Base-by-base conservation (phyloP, 805 yeast genomes). In the Saccharomyces mikatae region DNA sequence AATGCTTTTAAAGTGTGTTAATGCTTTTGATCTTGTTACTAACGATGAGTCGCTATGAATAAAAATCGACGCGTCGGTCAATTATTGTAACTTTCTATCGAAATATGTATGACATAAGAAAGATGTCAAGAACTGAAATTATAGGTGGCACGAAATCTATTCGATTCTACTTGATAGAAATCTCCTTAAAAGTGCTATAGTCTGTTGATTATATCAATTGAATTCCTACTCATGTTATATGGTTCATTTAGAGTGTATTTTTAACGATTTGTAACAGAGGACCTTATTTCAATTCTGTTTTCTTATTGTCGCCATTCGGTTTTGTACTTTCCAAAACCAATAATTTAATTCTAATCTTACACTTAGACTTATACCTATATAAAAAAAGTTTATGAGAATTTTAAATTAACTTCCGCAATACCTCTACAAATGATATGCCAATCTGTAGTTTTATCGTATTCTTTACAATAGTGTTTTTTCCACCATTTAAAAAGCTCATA, bases 371-470 rank as follows among this genome's bases (percentile, higher is more conserved):
- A 36, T 36, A 36, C 44, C 1, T 36, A 46, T 21, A 46, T 22
- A 21, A 48, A 28, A 49, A 50, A 27, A 47, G 24, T 28, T 53
- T 53, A 64, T 48, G 83, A 77, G 62, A 84, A 86, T 9, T 86
- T 86, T 62, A 80, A 77, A 69, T 91, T 92, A 73, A 92, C 74
- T 57, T 80, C 78, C 64, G 86, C 82, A 55, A 92, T 87, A 63
- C 89, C 95, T 36, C 92, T 79, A 65, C 97, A 89, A 63, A 92
- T 72, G 5, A 87, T 77, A 64, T 82, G 86, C 98, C 98, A 92
- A 62, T 90, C 97, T 52, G 88, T 84, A 54, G 83, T 89, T 32
- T 96, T 75, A 30, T 58, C 41, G 46, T 62, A 17, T 5, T 36
- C 24, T 22, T 17, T 3, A 17, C 21, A 17, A 36, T 64, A 58